phyloP scores from a whole-genome alignment of 2,329 filamentous ascomycete species.

The Fusarium nurragi region DNA sequence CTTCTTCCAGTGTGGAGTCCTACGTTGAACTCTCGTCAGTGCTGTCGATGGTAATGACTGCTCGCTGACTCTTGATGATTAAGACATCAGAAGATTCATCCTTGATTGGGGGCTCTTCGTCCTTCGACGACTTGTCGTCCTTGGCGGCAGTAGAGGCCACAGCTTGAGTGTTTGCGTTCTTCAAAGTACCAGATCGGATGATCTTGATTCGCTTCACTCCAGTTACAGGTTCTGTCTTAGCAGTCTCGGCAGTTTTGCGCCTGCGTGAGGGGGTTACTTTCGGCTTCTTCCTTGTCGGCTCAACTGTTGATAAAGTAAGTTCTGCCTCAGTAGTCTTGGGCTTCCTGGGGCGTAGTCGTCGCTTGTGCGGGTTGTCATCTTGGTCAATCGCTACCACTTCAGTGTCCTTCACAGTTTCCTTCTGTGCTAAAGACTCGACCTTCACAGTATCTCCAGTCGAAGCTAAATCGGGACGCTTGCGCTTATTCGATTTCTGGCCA shows the following conservation, averaged over 20 bases:
- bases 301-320: constrained; percentile 3
- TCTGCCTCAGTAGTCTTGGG: constrained; percentile 20
- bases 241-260: constrained; percentile 7
- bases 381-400: constrained; percentile 4
- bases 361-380: constrained; percentile 28
- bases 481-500: constrained; percentile 22
- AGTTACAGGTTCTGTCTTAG: constrained; percentile 4
- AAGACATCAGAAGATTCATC: constrained; percentile 11
- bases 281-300: constrained; percentile 18
- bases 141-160: neutral
- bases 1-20: constrained; percentile 7
- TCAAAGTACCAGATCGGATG: constrained; percentile 1
- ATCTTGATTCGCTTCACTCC: constrained; percentile 11
- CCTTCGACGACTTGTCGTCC: neutral
- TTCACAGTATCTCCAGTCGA: neutral
- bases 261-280: constrained; percentile 13
- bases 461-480: constrained; percentile 1
- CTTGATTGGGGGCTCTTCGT: neutral
- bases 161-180: constrained; percentile 5
- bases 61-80: constrained; percentile 21
- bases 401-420: constrained; percentile 1
- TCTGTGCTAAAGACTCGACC: neutral
- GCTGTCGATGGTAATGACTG: constrained; percentile 27
- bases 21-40: constrained; percentile 35
- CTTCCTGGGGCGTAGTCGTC: constrained; percentile 39